A percentile compares a stretch with the other conserved stretches of the same genome.
Evolutionary conservation across 345 rosid species (phyloP).

Genomic region (Populus ilicifolia): DNA sequence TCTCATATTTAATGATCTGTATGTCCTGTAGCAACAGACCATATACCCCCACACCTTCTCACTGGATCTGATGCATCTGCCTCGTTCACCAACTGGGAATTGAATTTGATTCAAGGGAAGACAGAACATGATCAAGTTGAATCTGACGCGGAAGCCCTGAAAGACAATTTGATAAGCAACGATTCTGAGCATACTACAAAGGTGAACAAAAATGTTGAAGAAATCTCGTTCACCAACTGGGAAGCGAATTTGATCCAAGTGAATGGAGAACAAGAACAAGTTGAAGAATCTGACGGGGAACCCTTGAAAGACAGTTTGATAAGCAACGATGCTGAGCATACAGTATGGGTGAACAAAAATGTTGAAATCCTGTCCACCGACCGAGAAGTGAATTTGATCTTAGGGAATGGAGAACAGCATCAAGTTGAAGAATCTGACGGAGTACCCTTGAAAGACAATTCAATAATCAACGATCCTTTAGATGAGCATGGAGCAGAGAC

Average conservation of each 20-base stretch:
- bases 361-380: background rate
- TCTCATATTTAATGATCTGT: too few species aligned
- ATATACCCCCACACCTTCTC: background rate
- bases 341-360: constrained; percentile 2
- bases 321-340: background rate
- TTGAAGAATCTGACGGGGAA: background rate
- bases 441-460: background rate
- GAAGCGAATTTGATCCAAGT: constrained; percentile 7
- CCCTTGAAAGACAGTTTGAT: background rate
- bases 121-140: background rate
- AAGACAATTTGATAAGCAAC: too few species aligned
- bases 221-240: background rate
- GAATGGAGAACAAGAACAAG: too few species aligned
- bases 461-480: background rate
- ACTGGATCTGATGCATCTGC: background rate
- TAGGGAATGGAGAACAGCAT: background rate
- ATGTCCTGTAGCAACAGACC: too few species aligned
- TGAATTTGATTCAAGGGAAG: constrained; percentile 10
- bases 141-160: too few species aligned
- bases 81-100: constrained; percentile 7
- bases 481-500: background rate
- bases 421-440: background rate
- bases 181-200: too few species aligned
- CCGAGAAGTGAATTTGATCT: background rate
- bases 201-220: too few species aligned